Base-by-base conservation (phyloP, 805 yeast species). In the Wickerhamiella spandovensis region DNA sequence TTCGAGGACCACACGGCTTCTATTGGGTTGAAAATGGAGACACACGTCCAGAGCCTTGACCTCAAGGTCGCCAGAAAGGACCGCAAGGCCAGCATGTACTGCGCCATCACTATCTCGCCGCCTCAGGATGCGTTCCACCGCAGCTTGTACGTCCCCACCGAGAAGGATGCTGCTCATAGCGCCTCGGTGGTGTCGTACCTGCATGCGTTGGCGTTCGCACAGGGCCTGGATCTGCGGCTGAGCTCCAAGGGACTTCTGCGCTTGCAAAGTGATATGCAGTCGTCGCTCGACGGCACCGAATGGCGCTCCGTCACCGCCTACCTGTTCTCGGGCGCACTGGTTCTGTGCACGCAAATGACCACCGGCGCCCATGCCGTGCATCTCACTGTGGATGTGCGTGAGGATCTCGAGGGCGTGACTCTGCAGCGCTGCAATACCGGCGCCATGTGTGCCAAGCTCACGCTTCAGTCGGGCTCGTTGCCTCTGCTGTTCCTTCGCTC, bases 401-500 rank as follows among this genome's bases (percentile, higher is more conserved):
- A 46, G 22, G 48, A 46, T 8, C 23, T 23, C 48, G 22, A 38
- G 25, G 13, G 32, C 17, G 17, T 46, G 37, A 17, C n/a, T 4
- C 43, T 43, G 32, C 35, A 25, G 17, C 47, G 35, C 32, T 20
- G 15, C 35, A 25, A n/a, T 15, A 22, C 28, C 20, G 32, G n/a
- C 2, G 20, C 20, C 21, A 7, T 12, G 24, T 20, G 39, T 9
- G 47, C 20, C 17, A n/a, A 15, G 25, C 25, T 44, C 24, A 10
- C 24, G 5, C 39, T 44, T 17, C 20, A n/a, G n/a, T 15, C 17
- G 18, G 20, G 18, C 5, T n/a, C 24, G 13, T n/a, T 18, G 25
- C 39, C 37, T 5, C 41, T 17, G 38, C 46, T 41, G 4, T 47
- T 44, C 43, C 18, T 49, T 15, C 43, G 46, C 10, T 28, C 48